Percentiles rank a stretch among this genome's conserved stretches.
Conservation (phyloP, 345 rosid genomes). For the Limnanthes douglasii region DNA sequence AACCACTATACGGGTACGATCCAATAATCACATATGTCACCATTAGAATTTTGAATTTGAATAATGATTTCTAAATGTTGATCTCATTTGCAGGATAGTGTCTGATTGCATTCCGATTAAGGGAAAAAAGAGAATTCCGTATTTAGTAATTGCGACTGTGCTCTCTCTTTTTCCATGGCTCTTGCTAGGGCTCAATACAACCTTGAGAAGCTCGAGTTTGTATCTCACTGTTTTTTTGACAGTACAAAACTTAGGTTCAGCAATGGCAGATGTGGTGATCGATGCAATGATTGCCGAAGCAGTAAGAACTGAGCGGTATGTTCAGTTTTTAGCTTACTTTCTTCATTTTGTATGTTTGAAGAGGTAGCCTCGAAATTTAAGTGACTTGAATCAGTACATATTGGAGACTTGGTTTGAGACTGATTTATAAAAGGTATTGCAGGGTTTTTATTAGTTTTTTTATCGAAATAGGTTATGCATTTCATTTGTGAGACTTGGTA, state of each 20-base stretch:
- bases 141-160: conserved; percentile 58
- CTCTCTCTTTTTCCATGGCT: conserved; percentile 87
- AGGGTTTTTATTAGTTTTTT: not conserved
- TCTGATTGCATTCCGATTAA: conserved; percentile 84
- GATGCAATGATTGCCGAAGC: conserved; percentile 99
- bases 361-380: not conserved
- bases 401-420: not conserved
- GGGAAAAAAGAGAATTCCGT: conserved; percentile 83
- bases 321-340: conserved; percentile 1
- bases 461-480: too few species aligned
- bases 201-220: conserved; percentile 40
- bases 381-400: too few species aligned
- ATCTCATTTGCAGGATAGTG: conserved; percentile 36
- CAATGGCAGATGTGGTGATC: conserved; percentile 93
- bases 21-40: not conserved
- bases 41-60: conserved; percentile 1
- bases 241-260: conserved; percentile 81
- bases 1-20: conserved; percentile 85
- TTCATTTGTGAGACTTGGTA: too few species aligned
- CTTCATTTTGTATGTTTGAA: not conserved
- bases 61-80: conserved; percentile 3
- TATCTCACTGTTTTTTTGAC: conserved; percentile 58
- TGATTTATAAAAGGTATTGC: not conserved
- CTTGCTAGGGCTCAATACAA: conserved; percentile 43
- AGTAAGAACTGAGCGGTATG: conserved; percentile 57